Percentiles rank a stretch among this genome's conserved stretches.
Evolutionary conservation across 345 rosid species (phyloP).

Genomic region (Bretschneidera sinensis): DNA sequence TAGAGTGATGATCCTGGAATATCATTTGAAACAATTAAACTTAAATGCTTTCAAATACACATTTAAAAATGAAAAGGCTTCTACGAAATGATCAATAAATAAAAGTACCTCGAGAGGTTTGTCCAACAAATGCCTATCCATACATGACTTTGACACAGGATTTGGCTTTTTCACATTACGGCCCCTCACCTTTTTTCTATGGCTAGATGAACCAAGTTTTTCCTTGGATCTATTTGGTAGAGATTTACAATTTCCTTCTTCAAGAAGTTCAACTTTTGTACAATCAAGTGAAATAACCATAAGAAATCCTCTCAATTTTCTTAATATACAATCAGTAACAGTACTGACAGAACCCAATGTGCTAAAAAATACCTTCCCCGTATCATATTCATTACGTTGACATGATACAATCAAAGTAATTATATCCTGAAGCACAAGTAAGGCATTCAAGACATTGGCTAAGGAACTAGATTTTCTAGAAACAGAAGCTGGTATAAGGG

Average conservation of each 20-base stretch:
- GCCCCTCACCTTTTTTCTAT: slow-evolving; percentile 57
- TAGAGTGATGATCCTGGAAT: slow-evolving; percentile 34
- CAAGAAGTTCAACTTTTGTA: slow-evolving; percentile 76
- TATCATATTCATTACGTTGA: slow-evolving; percentile 33
- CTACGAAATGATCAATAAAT: slow-evolving; percentile 6
- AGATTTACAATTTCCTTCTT: slow-evolving; percentile 42
- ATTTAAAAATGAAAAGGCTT: slow-evolving; percentile 3
- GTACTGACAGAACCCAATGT: slow-evolving; percentile 55
- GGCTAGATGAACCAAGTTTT: slow-evolving; percentile 35
- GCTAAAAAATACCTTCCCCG: slow-evolving; percentile 58
- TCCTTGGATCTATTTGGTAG: slow-evolving; percentile 52
- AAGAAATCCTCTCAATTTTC: slow-evolving; percentile 72
- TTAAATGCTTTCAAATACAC: slow-evolving; percentile 2
- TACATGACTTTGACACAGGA: slow-evolving; percentile 22
- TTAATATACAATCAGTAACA: slow-evolving; percentile 56
- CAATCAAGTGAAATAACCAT: slow-evolving; percentile 66
- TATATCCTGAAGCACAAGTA: slow-evolving; percentile 61
- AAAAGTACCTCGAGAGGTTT: slow-evolving; percentile 49
- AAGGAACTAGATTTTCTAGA: slow-evolving; percentile 31
- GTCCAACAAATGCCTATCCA: slow-evolving; percentile 21
- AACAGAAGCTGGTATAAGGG: slow-evolving; percentile 18
- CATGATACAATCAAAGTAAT: slow-evolving; percentile 33
- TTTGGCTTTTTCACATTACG: slow-evolving; percentile 40
- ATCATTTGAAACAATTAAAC: slow-evolving; percentile 11
- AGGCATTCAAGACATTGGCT: slow-evolving; percentile 33